Conservation (phyloP, 345 rosid genomes). For the Gossypium turneri region DNA sequence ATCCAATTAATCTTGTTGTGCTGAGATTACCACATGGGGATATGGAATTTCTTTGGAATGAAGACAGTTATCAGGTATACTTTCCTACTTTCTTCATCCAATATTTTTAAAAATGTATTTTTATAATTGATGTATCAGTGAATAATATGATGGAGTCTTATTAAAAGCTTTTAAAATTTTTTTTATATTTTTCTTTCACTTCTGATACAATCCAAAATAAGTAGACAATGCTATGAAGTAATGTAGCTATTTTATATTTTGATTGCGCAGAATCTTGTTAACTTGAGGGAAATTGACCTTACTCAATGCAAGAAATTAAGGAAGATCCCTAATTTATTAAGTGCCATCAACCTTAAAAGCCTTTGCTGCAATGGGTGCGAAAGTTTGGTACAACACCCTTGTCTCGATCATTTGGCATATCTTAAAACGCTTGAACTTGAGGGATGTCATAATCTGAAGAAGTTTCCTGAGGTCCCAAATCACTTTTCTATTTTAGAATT, state of each 20-base stretch:
- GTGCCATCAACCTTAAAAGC: not conserved
- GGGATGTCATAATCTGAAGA: fast-evolving
- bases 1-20: too few relatives aligned
- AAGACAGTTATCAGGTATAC: too few relatives aligned
- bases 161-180: too few relatives aligned
- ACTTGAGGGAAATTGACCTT: not conserved
- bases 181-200: too few relatives aligned
- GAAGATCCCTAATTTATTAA: not conserved
- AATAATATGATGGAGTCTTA: too few relatives aligned
- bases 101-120: too few relatives aligned
- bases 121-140: too few relatives aligned
- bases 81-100: too few relatives aligned
- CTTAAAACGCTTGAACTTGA: not conserved
- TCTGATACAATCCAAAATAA: not conserved
- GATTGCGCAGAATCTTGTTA: not conserved
- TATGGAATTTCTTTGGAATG: too few relatives aligned
- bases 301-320: not conserved
- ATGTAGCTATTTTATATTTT: not conserved
- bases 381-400: not conserved
- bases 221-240: not conserved
- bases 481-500: too few relatives aligned
- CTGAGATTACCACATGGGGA: too few relatives aligned
- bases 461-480: not conserved
- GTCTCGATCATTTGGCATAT: not conserved
- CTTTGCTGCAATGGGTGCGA: not conserved